Conservation (phyloP, 2,329 filamentous ascomycete genomes). For the Diaporthe aspalathi region DNA sequence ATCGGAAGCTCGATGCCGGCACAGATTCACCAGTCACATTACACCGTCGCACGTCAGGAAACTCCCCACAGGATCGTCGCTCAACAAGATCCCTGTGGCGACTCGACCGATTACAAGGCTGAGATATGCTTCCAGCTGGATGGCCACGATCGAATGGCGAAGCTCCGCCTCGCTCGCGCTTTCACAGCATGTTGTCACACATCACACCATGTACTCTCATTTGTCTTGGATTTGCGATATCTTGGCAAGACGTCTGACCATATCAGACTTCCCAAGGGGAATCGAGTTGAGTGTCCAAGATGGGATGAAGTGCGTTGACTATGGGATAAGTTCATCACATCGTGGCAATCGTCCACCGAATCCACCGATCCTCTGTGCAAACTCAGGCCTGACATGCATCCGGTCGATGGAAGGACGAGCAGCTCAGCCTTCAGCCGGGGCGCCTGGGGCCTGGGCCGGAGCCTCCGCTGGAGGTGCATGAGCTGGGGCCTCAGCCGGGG, state of each 20-base stretch:
- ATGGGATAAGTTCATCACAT: background rate
- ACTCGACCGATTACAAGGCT: too few species aligned
- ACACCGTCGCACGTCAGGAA: too few species aligned
- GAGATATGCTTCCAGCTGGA: too few species aligned
- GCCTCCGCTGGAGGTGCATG: background rate
- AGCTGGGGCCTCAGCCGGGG: background rate
- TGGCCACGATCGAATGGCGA: background rate
- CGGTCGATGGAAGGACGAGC: background rate
- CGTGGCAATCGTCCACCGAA: background rate
- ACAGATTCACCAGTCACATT: too few species aligned
- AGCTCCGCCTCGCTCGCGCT: background rate
- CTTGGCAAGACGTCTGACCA: background rate
- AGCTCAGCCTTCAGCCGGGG: constrained; percentile 18
- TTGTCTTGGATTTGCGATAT: background rate
- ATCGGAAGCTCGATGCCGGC: too few species aligned
- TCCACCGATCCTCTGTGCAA: background rate
- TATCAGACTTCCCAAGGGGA: background rate
- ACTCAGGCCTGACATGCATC: background rate
- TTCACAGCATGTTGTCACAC: background rate
- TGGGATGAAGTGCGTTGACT: background rate
- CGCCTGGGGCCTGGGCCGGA: background rate
- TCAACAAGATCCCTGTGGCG: background rate
- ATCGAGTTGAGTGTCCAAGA: too few species aligned
- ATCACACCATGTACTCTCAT: background rate
- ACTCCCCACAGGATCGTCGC: too few species aligned